Conservation (phyloP, 2,329 filamentous ascomycete species). For the Sordariomycetes sp. region DNA sequence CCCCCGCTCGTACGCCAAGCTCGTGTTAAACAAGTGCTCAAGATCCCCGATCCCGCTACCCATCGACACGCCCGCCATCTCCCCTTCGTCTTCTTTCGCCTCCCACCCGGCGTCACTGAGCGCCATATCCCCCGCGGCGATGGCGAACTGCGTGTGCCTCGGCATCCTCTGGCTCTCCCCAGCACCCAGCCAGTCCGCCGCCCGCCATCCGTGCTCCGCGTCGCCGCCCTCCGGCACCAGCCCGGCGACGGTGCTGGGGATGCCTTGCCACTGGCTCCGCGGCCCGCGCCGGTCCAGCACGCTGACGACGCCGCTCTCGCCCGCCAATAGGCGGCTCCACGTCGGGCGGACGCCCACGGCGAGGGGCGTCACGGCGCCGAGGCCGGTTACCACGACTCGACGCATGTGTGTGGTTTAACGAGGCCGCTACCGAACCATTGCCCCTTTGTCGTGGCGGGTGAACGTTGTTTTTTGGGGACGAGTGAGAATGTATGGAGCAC, state of each 20-base stretch:
- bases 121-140: constrained; percentile 79
- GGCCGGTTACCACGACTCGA: constrained; percentile 74
- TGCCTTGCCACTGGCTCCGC: constrained; percentile 53
- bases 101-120: constrained; percentile 73
- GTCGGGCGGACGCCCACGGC: constrained; percentile 68
- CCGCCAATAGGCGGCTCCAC: constrained; percentile 72
- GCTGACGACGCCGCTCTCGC: constrained; percentile 71
- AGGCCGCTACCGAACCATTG: not conserved
- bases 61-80: constrained; percentile 80
- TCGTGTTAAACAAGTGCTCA: constrained; percentile 80
- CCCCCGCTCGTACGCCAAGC: constrained; percentile 61
- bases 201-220: constrained; percentile 31
- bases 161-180: constrained; percentile 68
- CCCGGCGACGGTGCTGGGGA: constrained; percentile 80
- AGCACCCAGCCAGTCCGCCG: constrained; percentile 41
- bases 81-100: constrained; percentile 54
- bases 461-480: no score
- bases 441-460: not conserved
- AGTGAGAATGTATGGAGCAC: not conserved
- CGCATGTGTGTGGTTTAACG: constrained; percentile 29
- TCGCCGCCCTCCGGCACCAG: constrained; percentile 52
- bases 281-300: constrained; percentile 38
- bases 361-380: constrained; percentile 74
- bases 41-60: constrained; percentile 94
- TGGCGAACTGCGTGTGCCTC: constrained; percentile 82